These are phyloP conservation scores for Forsythia suspensa DNA, from an alignment of 257 asterid species.

Conservation along the genomic window DNA sequence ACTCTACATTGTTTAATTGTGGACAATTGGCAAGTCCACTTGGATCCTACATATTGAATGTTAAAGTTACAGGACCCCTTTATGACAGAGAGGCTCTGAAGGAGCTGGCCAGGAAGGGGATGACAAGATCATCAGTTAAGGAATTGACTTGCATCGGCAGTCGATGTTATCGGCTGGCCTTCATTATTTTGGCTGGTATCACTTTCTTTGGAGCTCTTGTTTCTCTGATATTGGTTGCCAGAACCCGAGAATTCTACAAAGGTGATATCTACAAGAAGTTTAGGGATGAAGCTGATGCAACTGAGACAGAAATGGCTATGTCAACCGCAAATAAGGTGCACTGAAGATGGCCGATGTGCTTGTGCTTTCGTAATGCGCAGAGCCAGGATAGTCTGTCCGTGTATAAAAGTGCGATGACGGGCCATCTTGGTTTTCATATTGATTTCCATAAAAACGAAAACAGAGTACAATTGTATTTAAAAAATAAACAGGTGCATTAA, in stretches of 20 bases:
- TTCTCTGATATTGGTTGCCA: constrained; percentile 56
- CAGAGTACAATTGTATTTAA: too few relatives aligned
- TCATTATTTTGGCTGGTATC: constrained; percentile 46
- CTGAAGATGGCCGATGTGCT: neutral
- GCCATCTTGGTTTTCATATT: too few relatives aligned
- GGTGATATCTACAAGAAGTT: constrained; percentile 77
- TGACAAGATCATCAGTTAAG: constrained; percentile 49
- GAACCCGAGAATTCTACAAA: constrained; percentile 58
- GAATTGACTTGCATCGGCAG: constrained; percentile 62
- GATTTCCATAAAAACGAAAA: too few relatives aligned
- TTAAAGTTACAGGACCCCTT: constrained; percentile 56
- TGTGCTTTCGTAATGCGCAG: too few relatives aligned
- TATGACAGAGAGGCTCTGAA: constrained; percentile 66
- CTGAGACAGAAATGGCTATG: constrained; percentile 28
- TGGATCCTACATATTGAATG: constrained; percentile 72
- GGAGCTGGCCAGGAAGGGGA: constrained; percentile 51
- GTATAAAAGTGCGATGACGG: too few relatives aligned
- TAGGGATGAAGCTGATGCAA: constrained; percentile 40
- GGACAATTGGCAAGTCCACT: constrained; percentile 79
- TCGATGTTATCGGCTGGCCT: constrained; percentile 53
- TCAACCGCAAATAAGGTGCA: neutral
- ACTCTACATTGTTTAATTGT: constrained; percentile 73
- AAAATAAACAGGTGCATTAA: too few relatives aligned
- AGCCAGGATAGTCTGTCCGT: neutral
- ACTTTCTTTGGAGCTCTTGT: constrained; percentile 60